phyloP scores from a whole-genome alignment of 768 basidiomycete species.

The Pleurotus platypus region DNA sequence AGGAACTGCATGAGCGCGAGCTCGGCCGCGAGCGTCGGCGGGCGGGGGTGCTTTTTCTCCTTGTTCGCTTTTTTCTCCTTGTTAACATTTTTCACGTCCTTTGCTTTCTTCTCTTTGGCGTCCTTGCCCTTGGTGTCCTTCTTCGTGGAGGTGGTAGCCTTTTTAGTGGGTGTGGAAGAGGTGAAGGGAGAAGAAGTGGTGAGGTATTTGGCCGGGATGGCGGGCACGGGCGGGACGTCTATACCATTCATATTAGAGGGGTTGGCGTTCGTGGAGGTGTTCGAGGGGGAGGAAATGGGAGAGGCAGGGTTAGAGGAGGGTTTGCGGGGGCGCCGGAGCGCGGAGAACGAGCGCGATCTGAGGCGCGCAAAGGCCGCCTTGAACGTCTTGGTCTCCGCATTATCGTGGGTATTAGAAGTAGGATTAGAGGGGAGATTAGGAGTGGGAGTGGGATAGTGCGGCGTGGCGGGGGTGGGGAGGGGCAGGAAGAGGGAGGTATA shows the following conservation, averaged over 20 bases:
- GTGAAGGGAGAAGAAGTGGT: slow-evolving; percentile 18
- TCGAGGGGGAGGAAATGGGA: slow-evolving; percentile 13
- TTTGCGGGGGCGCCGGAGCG: slow-evolving; percentile 26
- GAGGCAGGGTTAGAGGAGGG: slow-evolving; percentile 30
- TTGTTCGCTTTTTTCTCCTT: background rate
- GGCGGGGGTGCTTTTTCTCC: slow-evolving; percentile 16
- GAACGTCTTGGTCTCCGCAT: background rate
- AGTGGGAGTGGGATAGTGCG: slow-evolving; percentile 24
- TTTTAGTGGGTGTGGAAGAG: slow-evolving; percentile 11
- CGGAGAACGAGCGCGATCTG: slow-evolving; percentile 50
- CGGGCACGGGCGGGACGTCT: slow-evolving; percentile 18
- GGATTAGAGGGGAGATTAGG: slow-evolving; percentile 13
- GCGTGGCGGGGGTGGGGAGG: slow-evolving; percentile 47
- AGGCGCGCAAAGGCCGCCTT: slow-evolving; percentile 24
- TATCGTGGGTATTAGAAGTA: slow-evolving; percentile 13
- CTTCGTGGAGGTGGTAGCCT: slow-evolving; percentile 7
- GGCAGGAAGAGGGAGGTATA: slow-evolving; percentile 67
- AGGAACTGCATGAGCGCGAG: slow-evolving; percentile 67
- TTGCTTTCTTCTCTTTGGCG: slow-evolving; percentile 46
- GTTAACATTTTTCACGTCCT: background rate
- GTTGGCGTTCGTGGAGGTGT: too few relatives aligned
- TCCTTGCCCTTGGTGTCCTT: slow-evolving; percentile 28
- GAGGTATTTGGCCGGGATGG: slow-evolving; percentile 13
- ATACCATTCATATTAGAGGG: background rate
- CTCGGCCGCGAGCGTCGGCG: slow-evolving; percentile 59